phyloP scores from a whole-genome alignment of 164 flowering plant genomes.

The Vitis cinerea region DNA sequence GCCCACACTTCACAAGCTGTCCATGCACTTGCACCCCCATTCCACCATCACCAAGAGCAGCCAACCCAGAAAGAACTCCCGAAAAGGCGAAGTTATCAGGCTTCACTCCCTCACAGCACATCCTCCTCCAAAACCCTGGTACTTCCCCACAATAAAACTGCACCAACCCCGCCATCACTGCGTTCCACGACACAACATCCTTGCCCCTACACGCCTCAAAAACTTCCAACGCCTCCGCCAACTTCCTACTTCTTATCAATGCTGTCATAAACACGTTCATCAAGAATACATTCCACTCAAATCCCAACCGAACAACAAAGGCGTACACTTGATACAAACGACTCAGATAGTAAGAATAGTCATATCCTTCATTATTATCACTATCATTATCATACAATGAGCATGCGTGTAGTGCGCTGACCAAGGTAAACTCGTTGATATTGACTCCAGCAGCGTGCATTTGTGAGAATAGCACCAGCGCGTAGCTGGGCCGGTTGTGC shows the following conservation, averaged over 20 bases:
- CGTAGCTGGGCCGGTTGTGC: constrained; percentile 30
- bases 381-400: constrained; percentile 27
- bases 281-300: constrained; percentile 51
- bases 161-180: constrained; percentile 66
- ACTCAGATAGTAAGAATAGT: background rate
- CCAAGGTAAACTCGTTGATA: constrained; percentile 56
- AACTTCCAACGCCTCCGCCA: constrained; percentile 44
- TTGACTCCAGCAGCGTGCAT: constrained; percentile 40
- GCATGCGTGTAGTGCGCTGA: constrained; percentile 59
- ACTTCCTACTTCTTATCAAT: constrained; percentile 42
- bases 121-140: constrained; percentile 57
- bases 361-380: too few species aligned
- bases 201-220: constrained; percentile 40
- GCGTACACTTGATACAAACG: constrained; percentile 43
- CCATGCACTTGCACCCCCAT: constrained; percentile 72
- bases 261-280: constrained; percentile 60
- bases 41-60: constrained; percentile 36
- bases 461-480: constrained; percentile 31
- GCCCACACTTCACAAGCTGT: constrained; percentile 61
- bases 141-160: constrained; percentile 33
- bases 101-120: constrained; percentile 52
- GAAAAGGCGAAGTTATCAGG: constrained; percentile 71
- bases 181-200: constrained; percentile 79
- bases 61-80: constrained; percentile 58
- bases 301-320: constrained; percentile 46